Evolutionary conservation across 1,139 yeast genomes (phyloP).

Genomic region (Waltiozyma sp.): DNA sequence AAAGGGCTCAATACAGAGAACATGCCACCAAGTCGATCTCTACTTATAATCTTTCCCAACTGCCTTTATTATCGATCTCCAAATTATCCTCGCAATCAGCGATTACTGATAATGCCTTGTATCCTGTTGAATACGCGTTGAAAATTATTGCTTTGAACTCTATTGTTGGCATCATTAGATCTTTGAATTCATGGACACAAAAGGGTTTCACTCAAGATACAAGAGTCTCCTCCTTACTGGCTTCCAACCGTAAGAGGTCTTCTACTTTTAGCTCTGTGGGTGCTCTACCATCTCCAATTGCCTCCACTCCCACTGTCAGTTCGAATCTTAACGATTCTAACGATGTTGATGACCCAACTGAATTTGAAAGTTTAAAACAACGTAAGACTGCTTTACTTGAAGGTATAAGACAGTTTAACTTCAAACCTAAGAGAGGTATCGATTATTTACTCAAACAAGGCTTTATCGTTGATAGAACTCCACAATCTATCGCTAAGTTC

Average conservation of each 20-base stretch:
- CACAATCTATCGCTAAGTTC: slow-evolving; percentile 64
- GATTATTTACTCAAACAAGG: slow-evolving; percentile 47
- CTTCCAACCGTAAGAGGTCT: slow-evolving; percentile 28
- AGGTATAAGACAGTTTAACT: slow-evolving; percentile 72
- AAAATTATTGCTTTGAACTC: slow-evolving; percentile 75
- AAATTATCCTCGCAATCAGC: slow-evolving; percentile 53
- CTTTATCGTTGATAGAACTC: slow-evolving; percentile 50
- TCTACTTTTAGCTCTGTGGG: slow-evolving; percentile 30
- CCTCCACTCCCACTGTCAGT: slow-evolving; percentile 5
- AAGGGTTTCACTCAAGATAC: slow-evolving; percentile 36
- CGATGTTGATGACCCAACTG: slow-evolving; percentile 65
- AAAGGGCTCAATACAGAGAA: slow-evolving; percentile 56
- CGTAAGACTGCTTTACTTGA: slow-evolving; percentile 74
- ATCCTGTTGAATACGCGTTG: slow-evolving; percentile 73
- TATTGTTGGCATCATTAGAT: slow-evolving; percentile 71
- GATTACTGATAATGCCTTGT: slow-evolving; percentile 44
- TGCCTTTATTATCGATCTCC: slow-evolving; percentile 68
- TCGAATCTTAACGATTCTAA: slow-evolving; percentile 8
- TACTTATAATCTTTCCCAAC: slow-evolving; percentile 60
- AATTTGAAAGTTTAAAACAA: slow-evolving; percentile 76
- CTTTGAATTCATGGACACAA: slow-evolving; percentile 84
- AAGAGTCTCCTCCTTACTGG: slow-evolving; percentile 13
- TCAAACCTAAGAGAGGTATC: slow-evolving; percentile 76
- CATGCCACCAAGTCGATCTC: slow-evolving; percentile 51
- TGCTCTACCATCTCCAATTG: slow-evolving; percentile 7